phyloP scores from a whole-genome alignment of 2,329 filamentous ascomycete genomes.

The Penicillium sp. region DNA sequence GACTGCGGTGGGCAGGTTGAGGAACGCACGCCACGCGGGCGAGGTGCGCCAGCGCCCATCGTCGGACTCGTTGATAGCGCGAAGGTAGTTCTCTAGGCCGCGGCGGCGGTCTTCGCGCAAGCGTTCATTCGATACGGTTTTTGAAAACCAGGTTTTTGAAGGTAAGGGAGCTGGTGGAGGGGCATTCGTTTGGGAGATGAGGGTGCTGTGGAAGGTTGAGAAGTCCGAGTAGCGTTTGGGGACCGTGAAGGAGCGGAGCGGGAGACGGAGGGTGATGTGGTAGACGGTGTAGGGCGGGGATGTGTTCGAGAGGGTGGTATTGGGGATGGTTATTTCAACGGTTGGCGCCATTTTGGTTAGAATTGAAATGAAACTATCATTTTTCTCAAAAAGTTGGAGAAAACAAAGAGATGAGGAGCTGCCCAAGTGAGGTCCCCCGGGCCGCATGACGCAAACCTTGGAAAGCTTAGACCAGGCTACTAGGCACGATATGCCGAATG shows the following conservation, averaged over 20 bases:
- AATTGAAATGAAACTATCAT: not conserved
- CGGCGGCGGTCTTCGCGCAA: conserved; percentile 51
- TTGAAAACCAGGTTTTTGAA: conserved; percentile 53
- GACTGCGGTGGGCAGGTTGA: conserved; percentile 45
- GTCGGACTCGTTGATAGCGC: conserved; percentile 48
- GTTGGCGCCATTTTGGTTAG: conserved; percentile 33
- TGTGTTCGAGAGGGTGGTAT: conserved; percentile 39
- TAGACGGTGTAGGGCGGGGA: conserved; percentile 53
- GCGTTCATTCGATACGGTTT: conserved; percentile 48
- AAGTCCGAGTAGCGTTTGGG: conserved; percentile 60
- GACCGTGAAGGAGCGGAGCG: conserved; percentile 51
- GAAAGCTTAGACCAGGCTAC: conserved; percentile 6
- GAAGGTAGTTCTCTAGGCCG: conserved; percentile 51
- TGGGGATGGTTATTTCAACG: conserved; percentile 44
- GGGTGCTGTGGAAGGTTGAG: conserved; percentile 44
- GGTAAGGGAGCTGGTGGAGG: conserved; percentile 50
- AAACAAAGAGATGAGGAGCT: conserved; percentile 4
- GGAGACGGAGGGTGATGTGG: conserved; percentile 53
- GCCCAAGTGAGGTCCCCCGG: not conserved
- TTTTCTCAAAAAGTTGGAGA: not conserved
- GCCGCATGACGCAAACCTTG: conserved; percentile 6
- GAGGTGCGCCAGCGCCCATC: conserved; percentile 52
- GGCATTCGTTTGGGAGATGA: conserved; percentile 44
- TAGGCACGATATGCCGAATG: not conserved
- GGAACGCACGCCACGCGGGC: conserved; percentile 50